Conservation (phyloP, 1,284 basidiomycete genomes). For the Cryptococcus neoformans region DNA sequence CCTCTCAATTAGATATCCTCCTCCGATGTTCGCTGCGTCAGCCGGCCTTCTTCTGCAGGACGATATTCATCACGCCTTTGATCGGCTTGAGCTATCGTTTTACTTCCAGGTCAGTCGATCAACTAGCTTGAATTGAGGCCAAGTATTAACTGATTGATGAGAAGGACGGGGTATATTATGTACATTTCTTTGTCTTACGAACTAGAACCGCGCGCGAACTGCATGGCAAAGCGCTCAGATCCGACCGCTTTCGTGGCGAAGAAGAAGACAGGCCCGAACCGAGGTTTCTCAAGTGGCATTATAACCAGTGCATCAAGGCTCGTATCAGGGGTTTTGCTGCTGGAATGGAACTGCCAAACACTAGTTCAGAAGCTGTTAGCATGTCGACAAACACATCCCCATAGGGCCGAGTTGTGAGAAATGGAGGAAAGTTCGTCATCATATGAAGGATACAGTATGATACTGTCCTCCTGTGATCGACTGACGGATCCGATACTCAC, state of each 20-base stretch:
- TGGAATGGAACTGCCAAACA: neutral
- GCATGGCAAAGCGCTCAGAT: neutral
- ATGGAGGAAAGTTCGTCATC: too few relatives aligned
- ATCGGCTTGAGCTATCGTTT: conserved; percentile 8
- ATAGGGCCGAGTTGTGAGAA: too few relatives aligned
- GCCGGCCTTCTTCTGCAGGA: conserved; percentile 11
- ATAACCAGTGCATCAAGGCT: conserved; percentile 13
- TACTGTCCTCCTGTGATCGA: too few relatives aligned
- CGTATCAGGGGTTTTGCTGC: conserved; percentile 13
- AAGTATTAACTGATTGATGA: neutral
- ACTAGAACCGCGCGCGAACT: neutral
- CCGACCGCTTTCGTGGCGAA: conserved; percentile 4
- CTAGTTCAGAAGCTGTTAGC: too few relatives aligned
- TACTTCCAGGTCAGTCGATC: conserved; percentile 9
- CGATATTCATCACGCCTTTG: conserved; percentile 14
- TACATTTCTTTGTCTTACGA: neutral
- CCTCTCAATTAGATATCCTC: too few relatives aligned
- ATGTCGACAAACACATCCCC: too few relatives aligned
- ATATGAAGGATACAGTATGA: too few relatives aligned
- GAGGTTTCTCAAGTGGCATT: conserved; percentile 10
- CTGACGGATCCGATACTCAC: too few relatives aligned
- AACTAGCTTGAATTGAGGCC: neutral
- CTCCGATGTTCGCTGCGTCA: conserved; percentile 7
- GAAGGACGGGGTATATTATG: neutral
- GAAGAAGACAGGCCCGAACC: conserved; percentile 1